These are phyloP conservation scores for Aspergillus jensenii DNA, from an alignment of 2,329 filamentous ascomycete species.

Conservation along the genomic window DNA sequence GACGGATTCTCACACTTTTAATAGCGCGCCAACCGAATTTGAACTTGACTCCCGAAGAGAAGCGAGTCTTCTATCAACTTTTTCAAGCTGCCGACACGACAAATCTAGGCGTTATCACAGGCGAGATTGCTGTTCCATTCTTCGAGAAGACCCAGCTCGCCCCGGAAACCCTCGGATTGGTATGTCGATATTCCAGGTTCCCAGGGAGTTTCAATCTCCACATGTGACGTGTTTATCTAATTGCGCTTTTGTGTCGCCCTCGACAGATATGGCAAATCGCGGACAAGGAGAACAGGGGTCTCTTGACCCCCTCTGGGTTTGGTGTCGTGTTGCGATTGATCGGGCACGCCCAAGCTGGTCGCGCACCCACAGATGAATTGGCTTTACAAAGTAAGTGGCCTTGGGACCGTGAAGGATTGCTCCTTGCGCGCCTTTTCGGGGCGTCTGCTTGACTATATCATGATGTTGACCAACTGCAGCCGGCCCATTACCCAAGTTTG, in stretches of 20 bases:
- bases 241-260: conserved; percentile 2
- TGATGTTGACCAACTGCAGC: conserved; percentile 38
- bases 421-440: not conserved
- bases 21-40: conserved; percentile 60
- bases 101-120: conserved; percentile 87
- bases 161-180: conserved; percentile 82
- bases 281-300: conserved; percentile 91
- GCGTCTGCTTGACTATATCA: not conserved
- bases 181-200: conserved; percentile 45
- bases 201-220: not conserved
- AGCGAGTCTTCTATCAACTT: conserved; percentile 87
- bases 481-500: conserved; percentile 89
- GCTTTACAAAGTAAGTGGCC: conserved; percentile 68
- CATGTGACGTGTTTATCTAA: conserved; percentile 4
- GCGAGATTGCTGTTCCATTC: conserved; percentile 94
- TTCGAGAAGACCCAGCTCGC: conserved; percentile 94
- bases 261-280: conserved; percentile 96
- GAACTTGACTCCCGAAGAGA: conserved; percentile 88
- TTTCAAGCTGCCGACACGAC: conserved; percentile 93
- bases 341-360: conserved; percentile 87
- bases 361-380: conserved; percentile 75
- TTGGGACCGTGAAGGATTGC: not conserved
- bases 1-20: conserved; percentile 20
- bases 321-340: conserved; percentile 91
- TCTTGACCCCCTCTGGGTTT: conserved; percentile 90